Conservation (phyloP, 176 grass and related monocot genomes). For the Triticum turgidum region DNA sequence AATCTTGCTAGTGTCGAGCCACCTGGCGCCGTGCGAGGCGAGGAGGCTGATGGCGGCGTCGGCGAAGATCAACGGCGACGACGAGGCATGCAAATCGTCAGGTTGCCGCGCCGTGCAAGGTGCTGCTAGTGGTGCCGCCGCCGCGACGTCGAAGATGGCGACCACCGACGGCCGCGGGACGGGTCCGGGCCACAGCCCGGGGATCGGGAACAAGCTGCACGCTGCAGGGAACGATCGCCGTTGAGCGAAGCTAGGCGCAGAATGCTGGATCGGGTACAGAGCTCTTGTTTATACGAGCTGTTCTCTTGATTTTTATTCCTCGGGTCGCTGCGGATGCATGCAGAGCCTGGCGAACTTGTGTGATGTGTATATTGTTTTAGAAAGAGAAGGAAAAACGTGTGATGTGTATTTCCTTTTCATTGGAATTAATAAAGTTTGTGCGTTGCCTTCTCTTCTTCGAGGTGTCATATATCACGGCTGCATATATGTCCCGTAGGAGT, state of each 20-base stretch:
- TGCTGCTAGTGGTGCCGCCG: background rate
- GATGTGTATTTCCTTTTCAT: background rate
- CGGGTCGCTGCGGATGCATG: too few relatives aligned
- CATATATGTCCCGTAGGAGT: too few relatives aligned
- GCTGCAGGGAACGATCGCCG: conserved; percentile 29
- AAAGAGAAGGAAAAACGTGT: background rate
- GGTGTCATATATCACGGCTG: too few relatives aligned
- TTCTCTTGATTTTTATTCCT: conserved; percentile 19
- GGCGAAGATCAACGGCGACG: background rate
- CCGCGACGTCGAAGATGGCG: conserved; percentile 15
- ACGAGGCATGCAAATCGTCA: background rate
- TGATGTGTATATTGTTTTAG: background rate
- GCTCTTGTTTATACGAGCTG: background rate
- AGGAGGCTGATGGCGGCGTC: conserved; percentile 19
- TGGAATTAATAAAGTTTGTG: background rate
- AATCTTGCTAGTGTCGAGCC: conserved; percentile 8
- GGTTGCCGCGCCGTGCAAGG: background rate
- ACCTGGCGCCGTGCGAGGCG: conserved; percentile 10
- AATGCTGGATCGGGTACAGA: background rate
- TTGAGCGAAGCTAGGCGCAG: background rate
- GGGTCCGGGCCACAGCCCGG: conserved; percentile 60
- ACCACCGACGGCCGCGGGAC: conserved; percentile 46
- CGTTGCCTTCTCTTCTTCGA: background rate
- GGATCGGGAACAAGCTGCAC: conserved; percentile 59
- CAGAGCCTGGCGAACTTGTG: background rate